Conservation (phyloP, 176 grass and related monocot species). For the Urochloa ruziziensis region DNA sequence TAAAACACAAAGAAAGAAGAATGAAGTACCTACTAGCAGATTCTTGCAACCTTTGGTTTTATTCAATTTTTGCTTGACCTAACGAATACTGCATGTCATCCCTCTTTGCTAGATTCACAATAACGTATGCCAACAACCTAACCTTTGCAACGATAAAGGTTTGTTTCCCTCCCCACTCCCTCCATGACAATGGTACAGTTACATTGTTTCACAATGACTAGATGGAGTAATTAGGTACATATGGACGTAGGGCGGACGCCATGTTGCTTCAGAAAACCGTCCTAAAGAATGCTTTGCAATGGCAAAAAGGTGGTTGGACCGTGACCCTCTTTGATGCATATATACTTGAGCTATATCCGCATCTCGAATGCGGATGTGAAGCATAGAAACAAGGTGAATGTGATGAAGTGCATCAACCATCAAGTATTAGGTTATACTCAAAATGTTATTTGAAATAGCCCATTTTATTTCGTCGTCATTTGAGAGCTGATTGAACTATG, state of each 20-base stretch:
- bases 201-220: neutral
- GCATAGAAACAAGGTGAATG: neutral
- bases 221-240: neutral
- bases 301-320: neutral
- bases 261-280: neutral
- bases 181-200: neutral
- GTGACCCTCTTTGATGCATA: neutral
- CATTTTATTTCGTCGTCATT: too few relatives aligned
- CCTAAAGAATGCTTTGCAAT: neutral
- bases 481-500: too few relatives aligned
- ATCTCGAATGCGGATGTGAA: neutral
- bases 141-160: neutral
- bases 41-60: too few relatives aligned
- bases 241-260: neutral
- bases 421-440: too few relatives aligned
- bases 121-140: neutral
- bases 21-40: too few relatives aligned
- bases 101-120: neutral
- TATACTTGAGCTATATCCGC: neutral
- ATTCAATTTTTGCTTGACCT: neutral
- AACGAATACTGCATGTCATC: neutral
- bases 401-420: too few relatives aligned
- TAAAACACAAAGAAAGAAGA: too few relatives aligned
- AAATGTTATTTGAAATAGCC: too few relatives aligned
- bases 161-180: neutral